Evolutionary conservation across 768 basidiomycete genomes (phyloP).

Genomic region (Panus rudis): DNA sequence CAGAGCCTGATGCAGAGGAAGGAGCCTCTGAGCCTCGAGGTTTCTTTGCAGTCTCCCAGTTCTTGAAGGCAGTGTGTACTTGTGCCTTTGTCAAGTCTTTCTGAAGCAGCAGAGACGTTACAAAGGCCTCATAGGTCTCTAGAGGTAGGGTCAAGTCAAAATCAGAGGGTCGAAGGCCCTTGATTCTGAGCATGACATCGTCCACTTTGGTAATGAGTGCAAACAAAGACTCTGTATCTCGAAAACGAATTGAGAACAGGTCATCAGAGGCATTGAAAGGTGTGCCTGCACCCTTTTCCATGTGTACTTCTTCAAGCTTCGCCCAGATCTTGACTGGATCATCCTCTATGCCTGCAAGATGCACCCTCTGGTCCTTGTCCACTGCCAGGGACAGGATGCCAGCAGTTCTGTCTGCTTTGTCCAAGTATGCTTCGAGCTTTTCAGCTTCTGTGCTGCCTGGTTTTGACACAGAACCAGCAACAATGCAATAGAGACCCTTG

Average conservation of each 20-base stretch:
- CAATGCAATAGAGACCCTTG: no score
- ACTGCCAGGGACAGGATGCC: constrained; percentile 3
- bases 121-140: background rate
- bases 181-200: background rate
- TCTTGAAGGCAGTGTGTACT: background rate
- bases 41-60: background rate
- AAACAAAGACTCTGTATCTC: background rate
- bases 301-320: constrained; percentile 2
- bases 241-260: background rate
- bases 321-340: constrained; percentile 4
- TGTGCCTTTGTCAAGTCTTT: background rate
- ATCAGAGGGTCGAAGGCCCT: background rate
- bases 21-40: background rate
- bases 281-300: constrained; percentile 1
- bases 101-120: background rate
- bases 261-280: constrained; percentile 1
- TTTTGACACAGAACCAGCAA: no score
- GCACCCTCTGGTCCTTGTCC: constrained; percentile 2
- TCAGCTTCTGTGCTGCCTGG: no score
- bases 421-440: no score
- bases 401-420: constrained; percentile 3
- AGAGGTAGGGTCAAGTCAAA: no score
- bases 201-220: background rate
- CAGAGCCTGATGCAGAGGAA: background rate
- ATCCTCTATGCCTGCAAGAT: constrained; percentile 1